Evolutionary conservation across 345 rosid species (phyloP).

Genomic region (Populus deltoides): DNA sequence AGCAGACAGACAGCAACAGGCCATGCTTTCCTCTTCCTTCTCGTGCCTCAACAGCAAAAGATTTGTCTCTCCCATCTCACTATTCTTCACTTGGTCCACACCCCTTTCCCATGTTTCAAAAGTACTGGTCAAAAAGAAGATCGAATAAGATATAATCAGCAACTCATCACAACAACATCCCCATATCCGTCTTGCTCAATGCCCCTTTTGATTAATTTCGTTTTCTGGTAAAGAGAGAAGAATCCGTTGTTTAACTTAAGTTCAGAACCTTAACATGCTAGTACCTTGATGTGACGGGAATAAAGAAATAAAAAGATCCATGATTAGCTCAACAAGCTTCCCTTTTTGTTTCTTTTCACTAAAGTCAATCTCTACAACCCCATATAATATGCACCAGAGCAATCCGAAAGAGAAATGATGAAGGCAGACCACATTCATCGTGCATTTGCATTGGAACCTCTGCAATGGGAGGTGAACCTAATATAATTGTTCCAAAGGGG

Average conservation of each 20-base stretch:
- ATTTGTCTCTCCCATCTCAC: constrained; percentile 17
- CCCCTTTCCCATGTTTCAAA: background rate
- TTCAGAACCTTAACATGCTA: constrained; percentile 17
- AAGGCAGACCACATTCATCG: constrained; percentile 3
- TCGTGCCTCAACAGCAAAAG: constrained; percentile 25
- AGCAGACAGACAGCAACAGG: constrained; percentile 38
- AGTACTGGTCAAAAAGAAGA: constrained; percentile 15
- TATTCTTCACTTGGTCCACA: constrained; percentile 3
- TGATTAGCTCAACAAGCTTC: background rate
- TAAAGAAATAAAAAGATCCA: background rate
- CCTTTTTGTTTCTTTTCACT: constrained; percentile 3
- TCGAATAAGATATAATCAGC: constrained; percentile 9
- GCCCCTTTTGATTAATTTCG: background rate
- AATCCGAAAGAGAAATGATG: background rate
- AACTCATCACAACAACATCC: background rate
- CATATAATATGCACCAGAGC: constrained; percentile 2
- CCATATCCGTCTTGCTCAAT: background rate
- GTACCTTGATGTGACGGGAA: constrained; percentile 10
- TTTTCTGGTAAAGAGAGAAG: background rate
- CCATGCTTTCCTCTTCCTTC: constrained; percentile 21
- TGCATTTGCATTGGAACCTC: constrained; percentile 8
- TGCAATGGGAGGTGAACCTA: background rate
- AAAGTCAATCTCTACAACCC: background rate
- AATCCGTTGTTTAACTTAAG: background rate
- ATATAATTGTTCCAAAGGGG: background rate